Evolutionary conservation across 1,284 basidiomycete genomes (phyloP).

Genomic region (Moesziomyces parantarcticus): DNA sequence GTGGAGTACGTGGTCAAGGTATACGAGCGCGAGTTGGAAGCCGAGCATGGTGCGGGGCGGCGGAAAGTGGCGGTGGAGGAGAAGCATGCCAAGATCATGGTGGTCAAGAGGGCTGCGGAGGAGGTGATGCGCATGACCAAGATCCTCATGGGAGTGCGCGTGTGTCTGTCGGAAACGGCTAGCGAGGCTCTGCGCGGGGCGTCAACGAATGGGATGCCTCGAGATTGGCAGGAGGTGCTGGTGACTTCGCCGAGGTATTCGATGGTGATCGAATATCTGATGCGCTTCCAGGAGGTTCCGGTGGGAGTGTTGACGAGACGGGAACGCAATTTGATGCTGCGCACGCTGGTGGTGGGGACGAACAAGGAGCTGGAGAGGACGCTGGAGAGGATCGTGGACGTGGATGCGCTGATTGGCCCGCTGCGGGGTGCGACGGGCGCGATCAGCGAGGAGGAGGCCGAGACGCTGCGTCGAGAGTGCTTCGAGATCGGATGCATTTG

Average conservation of each 20-base stretch:
- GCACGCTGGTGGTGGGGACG: conserved; percentile 6
- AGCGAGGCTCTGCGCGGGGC: not conserved
- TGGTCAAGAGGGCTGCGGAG: conserved; percentile 2
- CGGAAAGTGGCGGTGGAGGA: not conserved
- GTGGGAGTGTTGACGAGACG: not conserved
- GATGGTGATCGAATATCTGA: conserved; percentile 1
- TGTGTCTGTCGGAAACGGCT: conserved; percentile 20
- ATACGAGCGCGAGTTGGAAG: conserved; percentile 14
- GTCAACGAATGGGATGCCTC: not conserved
- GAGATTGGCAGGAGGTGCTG: conserved; percentile 18
- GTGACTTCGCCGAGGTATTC: conserved; percentile 2
- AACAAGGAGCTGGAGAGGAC: conserved; percentile 18
- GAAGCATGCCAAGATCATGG: conserved; percentile 11
- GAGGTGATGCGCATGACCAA: conserved; percentile 13
- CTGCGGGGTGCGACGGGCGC: not conserved
- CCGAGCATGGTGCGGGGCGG: conserved; percentile 1
- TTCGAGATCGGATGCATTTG: conserved; percentile 26
- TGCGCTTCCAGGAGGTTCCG: conserved; percentile 1
- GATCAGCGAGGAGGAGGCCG: conserved; percentile 2
- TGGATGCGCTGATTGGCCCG: conserved; percentile 7
- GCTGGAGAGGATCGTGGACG: conserved; percentile 20
- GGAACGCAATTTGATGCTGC: conserved; percentile 11
- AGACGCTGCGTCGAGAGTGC: conserved; percentile 20
- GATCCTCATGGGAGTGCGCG: conserved; percentile 11
- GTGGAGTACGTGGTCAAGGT: conserved; percentile 11